Evolutionary conservation across 1,284 basidiomycete genomes (phyloP).

Genomic region (Rhodotorula mucilaginosa): DNA sequence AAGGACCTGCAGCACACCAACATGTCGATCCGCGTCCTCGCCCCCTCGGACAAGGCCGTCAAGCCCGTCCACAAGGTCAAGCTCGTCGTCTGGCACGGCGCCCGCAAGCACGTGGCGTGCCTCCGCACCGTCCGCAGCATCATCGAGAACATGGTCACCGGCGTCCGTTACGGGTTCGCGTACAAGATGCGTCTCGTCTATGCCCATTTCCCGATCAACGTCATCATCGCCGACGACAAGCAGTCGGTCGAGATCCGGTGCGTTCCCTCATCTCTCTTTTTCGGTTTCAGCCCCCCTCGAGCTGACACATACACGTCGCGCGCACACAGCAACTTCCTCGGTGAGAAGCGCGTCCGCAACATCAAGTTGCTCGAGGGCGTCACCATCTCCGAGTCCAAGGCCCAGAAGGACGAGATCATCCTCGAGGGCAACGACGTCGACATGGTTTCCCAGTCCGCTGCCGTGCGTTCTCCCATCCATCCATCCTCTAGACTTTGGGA

Average conservation of each 20-base stretch:
- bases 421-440: constrained; percentile 92
- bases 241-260: constrained; percentile 90
- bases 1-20: constrained; percentile 91
- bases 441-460: constrained; percentile 93
- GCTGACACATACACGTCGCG: not conserved
- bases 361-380: constrained; percentile 91
- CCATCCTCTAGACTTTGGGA: too few relatives aligned
- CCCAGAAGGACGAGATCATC: constrained; percentile 94
- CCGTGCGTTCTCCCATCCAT: constrained; percentile 50
- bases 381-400: constrained; percentile 81
- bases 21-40: constrained; percentile 88
- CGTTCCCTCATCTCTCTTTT: constrained; percentile 56
- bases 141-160: constrained; percentile 96
- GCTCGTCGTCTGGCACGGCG: constrained; percentile 96
- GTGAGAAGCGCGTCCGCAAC: constrained; percentile 74
- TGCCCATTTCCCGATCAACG: constrained; percentile 99
- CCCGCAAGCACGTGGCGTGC: constrained; percentile 97
- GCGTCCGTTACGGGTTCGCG: constrained; percentile 97
- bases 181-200: constrained; percentile 99
- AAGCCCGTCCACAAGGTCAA: constrained; percentile 66
- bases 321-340: constrained; percentile 35
- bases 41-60: constrained; percentile 55
- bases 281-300: not conserved
- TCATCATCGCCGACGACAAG: constrained; percentile 85
- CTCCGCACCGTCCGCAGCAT: constrained; percentile 91